Evolutionary conservation across 1,284 basidiomycete species (phyloP).

Genomic region (Marasmius oreades): DNA sequence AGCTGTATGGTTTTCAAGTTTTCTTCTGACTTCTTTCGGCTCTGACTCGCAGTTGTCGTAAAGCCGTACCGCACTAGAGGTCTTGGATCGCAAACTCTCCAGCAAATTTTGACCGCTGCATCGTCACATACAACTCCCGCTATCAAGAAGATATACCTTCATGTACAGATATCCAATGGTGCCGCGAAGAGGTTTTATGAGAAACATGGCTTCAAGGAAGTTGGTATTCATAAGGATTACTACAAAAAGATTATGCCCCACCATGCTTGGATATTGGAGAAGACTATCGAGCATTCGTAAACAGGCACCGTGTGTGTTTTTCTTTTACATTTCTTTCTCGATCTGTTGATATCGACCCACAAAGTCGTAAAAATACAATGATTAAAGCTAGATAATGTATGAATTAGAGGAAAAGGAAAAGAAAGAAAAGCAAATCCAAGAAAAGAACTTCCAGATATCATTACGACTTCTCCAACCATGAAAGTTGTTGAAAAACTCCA

Average conservation of each 20-base stretch:
- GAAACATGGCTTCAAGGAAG: slow-evolving; percentile 68
- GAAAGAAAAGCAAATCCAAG: neutral
- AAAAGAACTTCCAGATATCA: no score
- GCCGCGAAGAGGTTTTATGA: slow-evolving; percentile 77
- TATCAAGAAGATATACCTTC: slow-evolving; percentile 69
- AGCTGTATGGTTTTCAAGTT: slow-evolving; percentile 51
- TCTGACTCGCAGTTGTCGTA: slow-evolving; percentile 6
- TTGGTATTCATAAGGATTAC: slow-evolving; percentile 62
- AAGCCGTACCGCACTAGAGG: slow-evolving; percentile 77
- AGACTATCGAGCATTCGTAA: slow-evolving; percentile 28
- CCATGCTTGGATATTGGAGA: slow-evolving; percentile 79
- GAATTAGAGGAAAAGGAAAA: neutral
- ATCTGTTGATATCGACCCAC: neutral
- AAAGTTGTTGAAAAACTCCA: neutral
- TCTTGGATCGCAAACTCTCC: slow-evolving; percentile 65
- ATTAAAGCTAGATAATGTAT: neutral
- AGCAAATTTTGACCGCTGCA: slow-evolving; percentile 63
- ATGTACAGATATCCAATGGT: slow-evolving; percentile 73
- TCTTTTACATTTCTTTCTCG: neutral
- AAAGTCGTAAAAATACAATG: neutral
- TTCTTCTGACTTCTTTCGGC: neutral
- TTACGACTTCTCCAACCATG: no score
- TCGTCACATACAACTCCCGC: slow-evolving; percentile 50
- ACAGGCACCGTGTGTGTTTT: slow-evolving; percentile 5
- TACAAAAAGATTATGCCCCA: slow-evolving; percentile 80